These are phyloP conservation scores for Flueggea neowawraea DNA, from an alignment of 441 rosid species.

Conservation along the genomic window DNA sequence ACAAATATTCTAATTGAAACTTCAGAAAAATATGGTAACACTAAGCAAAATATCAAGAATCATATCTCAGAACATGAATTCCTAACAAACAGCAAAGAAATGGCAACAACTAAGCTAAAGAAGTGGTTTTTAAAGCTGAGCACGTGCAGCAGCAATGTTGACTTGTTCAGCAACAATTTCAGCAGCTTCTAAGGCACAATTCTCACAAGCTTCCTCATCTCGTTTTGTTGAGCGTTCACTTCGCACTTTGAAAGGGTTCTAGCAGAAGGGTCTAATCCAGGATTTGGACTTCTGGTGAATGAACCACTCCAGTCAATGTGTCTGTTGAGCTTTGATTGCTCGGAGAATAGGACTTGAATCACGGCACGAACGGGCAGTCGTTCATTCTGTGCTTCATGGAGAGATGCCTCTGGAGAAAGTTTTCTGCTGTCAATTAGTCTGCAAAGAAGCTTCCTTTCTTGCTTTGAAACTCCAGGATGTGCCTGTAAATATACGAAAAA, in stretches of 20 bases:
- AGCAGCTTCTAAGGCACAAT: too few relatives aligned
- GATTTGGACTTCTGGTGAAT: slow-evolving; percentile 49
- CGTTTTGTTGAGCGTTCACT: slow-evolving; percentile 47
- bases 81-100: too few relatives aligned
- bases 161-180: too few relatives aligned
- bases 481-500: slow-evolving; percentile 31
- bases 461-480: slow-evolving; percentile 66
- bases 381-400: slow-evolving; percentile 77
- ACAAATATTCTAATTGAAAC: too few relatives aligned
- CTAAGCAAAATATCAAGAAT: too few relatives aligned
- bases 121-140: too few relatives aligned
- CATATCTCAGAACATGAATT: too few relatives aligned
- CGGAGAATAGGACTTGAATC: slow-evolving; percentile 66
- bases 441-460: slow-evolving; percentile 65
- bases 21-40: too few relatives aligned
- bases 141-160: too few relatives aligned
- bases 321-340: slow-evolving; percentile 54
- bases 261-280: slow-evolving; percentile 26
- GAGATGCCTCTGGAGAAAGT: slow-evolving; percentile 69
- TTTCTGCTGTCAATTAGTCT: slow-evolving; percentile 63
- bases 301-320: slow-evolving; percentile 65
- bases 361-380: slow-evolving; percentile 78
- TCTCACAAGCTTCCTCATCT: slow-evolving; percentile 59
- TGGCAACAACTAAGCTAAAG: too few relatives aligned
- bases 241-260: slow-evolving; percentile 71